These are phyloP conservation scores for Neonectria magnoliae DNA, from an alignment of 2,329 filamentous ascomycete genomes.

Conservation along the genomic window DNA sequence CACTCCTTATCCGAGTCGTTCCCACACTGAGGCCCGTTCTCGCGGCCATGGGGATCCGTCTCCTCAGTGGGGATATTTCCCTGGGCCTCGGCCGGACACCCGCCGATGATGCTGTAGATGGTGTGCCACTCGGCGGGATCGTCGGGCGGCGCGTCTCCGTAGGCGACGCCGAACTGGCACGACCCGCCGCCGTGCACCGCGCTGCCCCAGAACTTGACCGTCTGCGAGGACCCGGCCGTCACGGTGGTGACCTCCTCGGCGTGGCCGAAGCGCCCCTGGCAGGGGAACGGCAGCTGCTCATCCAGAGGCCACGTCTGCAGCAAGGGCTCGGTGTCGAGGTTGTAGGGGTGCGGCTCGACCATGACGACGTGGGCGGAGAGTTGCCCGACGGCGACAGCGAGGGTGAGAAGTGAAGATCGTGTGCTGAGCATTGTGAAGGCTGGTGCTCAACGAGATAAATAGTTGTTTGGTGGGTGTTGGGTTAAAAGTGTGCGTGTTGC, in stretches of 20 bases:
- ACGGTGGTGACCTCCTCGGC: slow-evolving; percentile 37
- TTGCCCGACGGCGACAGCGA: slow-evolving; percentile 12
- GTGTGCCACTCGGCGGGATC: slow-evolving; percentile 35
- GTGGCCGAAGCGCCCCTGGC: slow-evolving; percentile 34
- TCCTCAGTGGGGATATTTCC: slow-evolving; percentile 28
- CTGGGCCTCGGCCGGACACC: slow-evolving; percentile 37
- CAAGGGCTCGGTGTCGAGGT: slow-evolving; percentile 39
- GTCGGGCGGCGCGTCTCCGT: slow-evolving; percentile 33
- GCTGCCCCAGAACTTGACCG: slow-evolving; percentile 42
- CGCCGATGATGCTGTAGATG: slow-evolving; percentile 41
- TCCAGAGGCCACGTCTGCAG: slow-evolving; percentile 36
- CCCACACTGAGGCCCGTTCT: slow-evolving; percentile 34
- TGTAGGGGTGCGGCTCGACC: slow-evolving; percentile 44
- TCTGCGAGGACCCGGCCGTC: slow-evolving; percentile 33
- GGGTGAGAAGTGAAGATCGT: not conserved
- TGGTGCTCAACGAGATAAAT: too few relatives aligned
- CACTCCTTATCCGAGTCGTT: slow-evolving; percentile 39
- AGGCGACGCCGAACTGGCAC: slow-evolving; percentile 40
- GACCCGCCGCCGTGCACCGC: slow-evolving; percentile 43
- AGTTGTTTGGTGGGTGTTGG: not conserved
- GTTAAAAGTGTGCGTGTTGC: not conserved
- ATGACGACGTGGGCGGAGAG: slow-evolving; percentile 37
- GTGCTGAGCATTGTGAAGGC: not conserved
- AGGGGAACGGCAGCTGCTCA: slow-evolving; percentile 36
- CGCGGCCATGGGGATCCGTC: slow-evolving; percentile 32